phyloP scores from a whole-genome alignment of 371 early-diverging fungal species.

The Mycotypha africana region DNA sequence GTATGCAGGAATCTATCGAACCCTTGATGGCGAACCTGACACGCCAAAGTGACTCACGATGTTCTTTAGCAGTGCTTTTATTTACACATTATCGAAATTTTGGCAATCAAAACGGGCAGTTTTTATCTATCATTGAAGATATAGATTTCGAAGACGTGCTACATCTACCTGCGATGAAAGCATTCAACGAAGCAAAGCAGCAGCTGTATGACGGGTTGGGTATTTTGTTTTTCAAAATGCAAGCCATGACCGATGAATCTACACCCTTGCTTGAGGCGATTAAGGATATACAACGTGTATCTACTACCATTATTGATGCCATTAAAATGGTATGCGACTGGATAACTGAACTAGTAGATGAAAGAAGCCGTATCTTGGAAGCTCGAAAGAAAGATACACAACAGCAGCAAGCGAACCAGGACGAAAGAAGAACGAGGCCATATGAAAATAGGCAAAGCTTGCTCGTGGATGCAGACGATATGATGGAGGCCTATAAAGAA shows the following conservation, averaged over 20 bases:
- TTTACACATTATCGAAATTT: slow-evolving; percentile 47
- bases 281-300: slow-evolving; percentile 15
- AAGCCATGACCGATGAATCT: slow-evolving; percentile 50
- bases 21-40: slow-evolving; percentile 19
- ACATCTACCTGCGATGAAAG: slow-evolving; percentile 16
- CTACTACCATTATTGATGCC: slow-evolving; percentile 17
- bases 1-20: slow-evolving; percentile 34
- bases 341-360: slow-evolving; percentile 15
- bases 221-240: slow-evolving; percentile 57
- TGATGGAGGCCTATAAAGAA: neutral
- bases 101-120: slow-evolving; percentile 37
- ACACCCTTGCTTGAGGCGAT: slow-evolving; percentile 9
- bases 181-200: slow-evolving; percentile 28
- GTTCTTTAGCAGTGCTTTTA: slow-evolving; percentile 51
- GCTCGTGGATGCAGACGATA: no score
- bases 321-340: slow-evolving; percentile 19
- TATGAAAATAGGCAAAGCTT: no score
- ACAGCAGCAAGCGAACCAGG: neutral
- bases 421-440: neutral
- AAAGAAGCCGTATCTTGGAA: slow-evolving; percentile 2
- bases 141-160: slow-evolving; percentile 24
- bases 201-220: slow-evolving; percentile 62
- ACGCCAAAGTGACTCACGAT: slow-evolving; percentile 19
- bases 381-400: neutral
- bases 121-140: slow-evolving; percentile 36